Percentiles rank a stretch among this genome's conserved stretches.
These are phyloP conservation scores for Geum urbanum DNA, from an alignment of 306 rosid genomes.

Conservation along the genomic window DNA sequence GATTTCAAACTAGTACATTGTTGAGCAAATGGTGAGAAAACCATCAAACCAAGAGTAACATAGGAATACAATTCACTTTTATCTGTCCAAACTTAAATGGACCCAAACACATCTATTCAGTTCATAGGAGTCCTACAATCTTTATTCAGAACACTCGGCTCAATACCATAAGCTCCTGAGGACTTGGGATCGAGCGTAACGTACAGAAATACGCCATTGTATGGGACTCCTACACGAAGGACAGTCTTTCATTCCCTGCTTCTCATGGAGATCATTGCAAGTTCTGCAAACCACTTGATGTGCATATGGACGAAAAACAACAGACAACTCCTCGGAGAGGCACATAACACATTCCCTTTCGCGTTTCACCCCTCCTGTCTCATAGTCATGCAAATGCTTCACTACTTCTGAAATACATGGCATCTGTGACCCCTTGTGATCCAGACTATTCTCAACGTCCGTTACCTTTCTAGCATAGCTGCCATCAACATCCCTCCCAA, in stretches of 20 bases:
- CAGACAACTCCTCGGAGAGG: constrained; percentile 90
- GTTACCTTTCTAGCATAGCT: constrained; percentile 43
- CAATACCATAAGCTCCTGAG: constrained; percentile 16
- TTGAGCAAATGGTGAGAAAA: constrained; percentile 7
- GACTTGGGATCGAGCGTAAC: constrained; percentile 47
- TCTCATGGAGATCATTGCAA: constrained; percentile 94
- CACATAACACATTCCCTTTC: constrained; percentile 98
- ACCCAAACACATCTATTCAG: constrained; percentile 52
- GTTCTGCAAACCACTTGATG: constrained; percentile 90
- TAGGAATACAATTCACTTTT: constrained; percentile 33
- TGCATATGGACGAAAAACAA: constrained; percentile 88
- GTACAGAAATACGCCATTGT: constrained; percentile 74
- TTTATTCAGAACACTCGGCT: constrained; percentile 54
- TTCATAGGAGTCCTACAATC: constrained; percentile 44
- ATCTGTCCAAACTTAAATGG: constrained; percentile 30
- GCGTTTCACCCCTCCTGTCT: constrained; percentile 63
- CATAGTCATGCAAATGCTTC: constrained; percentile 34
- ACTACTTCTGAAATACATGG: constrained; percentile 42
- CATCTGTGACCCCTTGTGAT: constrained; percentile 29
- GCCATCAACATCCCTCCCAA: constrained; percentile 73
- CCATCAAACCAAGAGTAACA: constrained; percentile 24
- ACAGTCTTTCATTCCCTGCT: constrained; percentile 92
- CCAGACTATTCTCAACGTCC: constrained; percentile 33
- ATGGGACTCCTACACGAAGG: constrained; percentile 92
- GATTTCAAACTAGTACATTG: neutral